Base-by-base conservation (phyloP, 2,329 filamentous ascomycete species). In the Aureobasidium namibiae region DNA sequence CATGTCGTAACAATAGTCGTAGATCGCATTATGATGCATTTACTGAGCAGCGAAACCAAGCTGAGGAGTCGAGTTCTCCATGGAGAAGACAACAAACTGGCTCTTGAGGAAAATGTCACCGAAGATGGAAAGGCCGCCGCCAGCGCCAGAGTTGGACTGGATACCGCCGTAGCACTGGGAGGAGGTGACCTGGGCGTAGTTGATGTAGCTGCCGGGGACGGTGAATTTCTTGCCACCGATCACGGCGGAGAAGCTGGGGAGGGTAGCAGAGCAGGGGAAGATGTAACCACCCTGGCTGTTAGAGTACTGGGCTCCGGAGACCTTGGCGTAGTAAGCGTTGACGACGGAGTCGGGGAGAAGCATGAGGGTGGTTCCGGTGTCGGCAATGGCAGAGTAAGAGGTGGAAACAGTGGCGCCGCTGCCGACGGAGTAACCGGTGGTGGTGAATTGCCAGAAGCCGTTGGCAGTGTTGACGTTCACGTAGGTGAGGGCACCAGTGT, bases 41-140 rank as follows among this genome's bases (percentile, higher is more conserved):
- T 53, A 56, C 63, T 77, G 74, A 64, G 72, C 68, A 9, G 75
- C 76, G 60, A 78, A 77, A 6, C 77, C 75, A 31, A 79, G 66
- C 38, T 75, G 65, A 16, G 76, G 74, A 3, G 68, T 67, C 41
- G 65, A 65, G 60, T 66, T 64, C 29, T 72, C 72, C 65, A 72
- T 71, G 68, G 90, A 86, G 70, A 90, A 90, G 49, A 90, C 83
- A 31, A 87, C 84, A 68, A 88, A 91, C 63, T 88, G 78, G 59
- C 82, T 82, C 82, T 94, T 94, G 65, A 94, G 79, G 75, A 91
- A 89, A 58, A 88, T 78, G 31, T 57, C 52, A 10, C 90, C 90
- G 59, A 92, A 82, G 67, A 95, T 90, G 59, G 80, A 83, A 63
- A 86, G 78, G 18, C 49, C 78, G 48, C 86, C 72, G n/a, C 78